Conservation (phyloP, 164 flowering plant genomes). For the Piper betle region DNA sequence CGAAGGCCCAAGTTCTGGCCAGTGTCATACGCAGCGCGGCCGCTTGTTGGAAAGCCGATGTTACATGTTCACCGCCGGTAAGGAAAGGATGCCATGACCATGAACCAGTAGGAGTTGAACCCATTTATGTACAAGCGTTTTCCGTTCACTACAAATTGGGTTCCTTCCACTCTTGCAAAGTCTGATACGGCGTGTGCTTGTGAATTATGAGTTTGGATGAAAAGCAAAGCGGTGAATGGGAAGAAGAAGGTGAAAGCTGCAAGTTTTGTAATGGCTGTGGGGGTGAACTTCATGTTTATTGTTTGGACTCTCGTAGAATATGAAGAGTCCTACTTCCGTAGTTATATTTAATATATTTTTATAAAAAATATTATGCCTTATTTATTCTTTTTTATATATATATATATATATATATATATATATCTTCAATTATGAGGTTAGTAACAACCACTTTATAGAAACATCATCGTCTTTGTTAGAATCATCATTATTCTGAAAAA, state of each 20-base stretch:
- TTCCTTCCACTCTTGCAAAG: background rate
- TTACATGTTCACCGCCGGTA: slow-evolving; percentile 23
- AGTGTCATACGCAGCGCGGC: slow-evolving; percentile 7
- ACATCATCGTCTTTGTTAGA: too few species aligned
- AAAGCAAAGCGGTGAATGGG: background rate
- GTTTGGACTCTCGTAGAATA: too few species aligned
- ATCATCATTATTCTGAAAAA: too few species aligned
- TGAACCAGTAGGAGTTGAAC: slow-evolving; percentile 21
- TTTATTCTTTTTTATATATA: too few species aligned
- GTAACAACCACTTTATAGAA: too few species aligned
- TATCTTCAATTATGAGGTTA: too few species aligned
- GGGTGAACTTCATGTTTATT: too few species aligned
- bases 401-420: too few species aligned
- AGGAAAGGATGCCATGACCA: slow-evolving; percentile 36
- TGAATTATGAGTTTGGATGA: background rate
- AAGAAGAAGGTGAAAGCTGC: background rate
- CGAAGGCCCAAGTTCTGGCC: slow-evolving; percentile 22
- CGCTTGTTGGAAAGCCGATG: slow-evolving; percentile 28
- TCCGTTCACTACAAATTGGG: background rate
- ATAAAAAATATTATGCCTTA: too few species aligned
- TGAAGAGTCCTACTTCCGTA: too few species aligned
- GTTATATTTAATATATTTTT: too few species aligned
- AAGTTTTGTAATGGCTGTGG: background rate
- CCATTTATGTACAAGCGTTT: background rate
- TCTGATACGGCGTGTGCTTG: background rate